Conservation (phyloP, 2,329 filamentous ascomycete genomes). For the Fonsecaea multimorphosa region DNA sequence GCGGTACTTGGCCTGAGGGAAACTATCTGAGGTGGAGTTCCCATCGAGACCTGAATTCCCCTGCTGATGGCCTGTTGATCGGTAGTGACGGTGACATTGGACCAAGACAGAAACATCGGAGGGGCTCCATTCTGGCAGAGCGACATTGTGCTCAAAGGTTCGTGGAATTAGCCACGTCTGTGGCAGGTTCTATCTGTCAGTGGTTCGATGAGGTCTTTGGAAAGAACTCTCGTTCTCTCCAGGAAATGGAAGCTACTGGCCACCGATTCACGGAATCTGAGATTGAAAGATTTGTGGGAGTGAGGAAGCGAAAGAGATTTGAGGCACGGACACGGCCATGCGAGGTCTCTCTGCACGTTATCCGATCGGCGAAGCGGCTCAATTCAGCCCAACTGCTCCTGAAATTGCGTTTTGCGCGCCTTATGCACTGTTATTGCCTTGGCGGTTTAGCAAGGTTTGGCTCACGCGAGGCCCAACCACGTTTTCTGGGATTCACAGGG, state of each 20-base stretch:
- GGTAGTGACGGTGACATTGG: conserved; percentile 35
- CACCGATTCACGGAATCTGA: conserved; percentile 5
- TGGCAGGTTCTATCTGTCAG: conserved; percentile 3
- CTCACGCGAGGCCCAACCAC: neutral
- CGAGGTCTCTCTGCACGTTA: neutral
- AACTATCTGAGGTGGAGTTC: conserved; percentile 37
- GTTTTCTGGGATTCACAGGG: neutral
- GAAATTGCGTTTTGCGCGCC: conserved; percentile 17
- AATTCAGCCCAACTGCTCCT: conserved; percentile 9
- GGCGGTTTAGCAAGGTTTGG: conserved; percentile 6
- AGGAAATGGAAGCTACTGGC: neutral
- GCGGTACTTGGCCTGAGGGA: conserved; percentile 33
- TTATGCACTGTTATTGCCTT: conserved; percentile 6
- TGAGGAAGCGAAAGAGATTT: neutral
- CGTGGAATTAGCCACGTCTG: conserved; percentile 14
- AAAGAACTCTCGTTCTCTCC: neutral
- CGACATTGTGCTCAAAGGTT: conserved; percentile 25
- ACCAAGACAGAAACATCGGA: conserved; percentile 33
- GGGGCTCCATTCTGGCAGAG: conserved; percentile 34
- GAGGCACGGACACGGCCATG: neutral
- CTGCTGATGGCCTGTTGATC: conserved; percentile 34
- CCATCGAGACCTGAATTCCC: conserved; percentile 35
- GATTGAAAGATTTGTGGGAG: conserved; percentile 6
- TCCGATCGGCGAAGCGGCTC: conserved; percentile 6
- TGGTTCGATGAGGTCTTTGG: neutral